A percentile compares a stretch with the other conserved stretches of the same genome.
Conservation (phyloP, 2,329 filamentous ascomycete species). For the Fusarium denticulatum region DNA sequence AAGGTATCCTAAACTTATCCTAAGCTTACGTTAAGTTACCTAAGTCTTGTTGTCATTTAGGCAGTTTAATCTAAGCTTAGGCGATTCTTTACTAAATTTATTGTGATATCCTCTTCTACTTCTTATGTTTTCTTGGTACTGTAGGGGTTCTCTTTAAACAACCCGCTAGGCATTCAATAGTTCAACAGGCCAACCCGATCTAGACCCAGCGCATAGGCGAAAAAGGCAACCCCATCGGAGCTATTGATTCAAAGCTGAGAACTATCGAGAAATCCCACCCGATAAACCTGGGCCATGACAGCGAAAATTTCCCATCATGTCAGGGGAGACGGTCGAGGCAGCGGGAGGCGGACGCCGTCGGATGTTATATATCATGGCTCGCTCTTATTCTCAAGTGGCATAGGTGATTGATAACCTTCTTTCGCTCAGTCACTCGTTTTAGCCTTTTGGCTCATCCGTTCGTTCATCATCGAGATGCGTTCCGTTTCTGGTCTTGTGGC, state of each 20-base stretch:
- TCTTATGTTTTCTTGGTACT: background rate
- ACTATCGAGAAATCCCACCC: background rate
- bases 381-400: background rate
- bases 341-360: background rate
- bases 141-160: background rate
- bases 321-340: slow-evolving; percentile 3
- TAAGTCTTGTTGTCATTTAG: no score
- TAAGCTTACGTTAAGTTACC: no score
- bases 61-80: background rate
- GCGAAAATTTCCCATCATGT: slow-evolving; percentile 1
- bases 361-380: background rate
- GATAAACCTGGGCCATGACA: background rate
- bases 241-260: slow-evolving; percentile 22
- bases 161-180: slow-evolving; percentile 19
- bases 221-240: background rate
- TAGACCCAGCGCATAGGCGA: background rate
- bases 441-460: slow-evolving; percentile 9
- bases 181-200: background rate
- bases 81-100: accelerated
- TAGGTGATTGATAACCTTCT: background rate
- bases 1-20: no score
- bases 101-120: background rate
- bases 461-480: slow-evolving; percentile 30
- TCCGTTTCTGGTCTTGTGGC: slow-evolving; percentile 16
- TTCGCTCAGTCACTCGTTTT: background rate